Conservation (phyloP, 148 eudicot genomes). For the Vaccinium darrowii region DNA sequence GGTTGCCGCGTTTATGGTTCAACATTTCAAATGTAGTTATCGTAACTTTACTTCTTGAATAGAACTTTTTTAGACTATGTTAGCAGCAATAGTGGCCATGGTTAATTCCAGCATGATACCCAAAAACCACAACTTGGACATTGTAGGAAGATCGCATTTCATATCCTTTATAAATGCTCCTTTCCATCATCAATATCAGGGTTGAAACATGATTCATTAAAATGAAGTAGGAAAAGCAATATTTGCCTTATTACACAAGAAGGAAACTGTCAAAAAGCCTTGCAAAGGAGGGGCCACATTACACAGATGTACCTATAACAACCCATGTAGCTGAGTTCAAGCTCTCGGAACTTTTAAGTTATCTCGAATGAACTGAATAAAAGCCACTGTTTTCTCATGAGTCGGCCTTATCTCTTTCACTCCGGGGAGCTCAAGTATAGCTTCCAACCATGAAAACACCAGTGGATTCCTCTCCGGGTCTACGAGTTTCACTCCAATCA, state of each 20-base stretch:
- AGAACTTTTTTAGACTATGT: no score
- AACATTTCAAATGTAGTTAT: no score
- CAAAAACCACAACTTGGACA: not conserved
- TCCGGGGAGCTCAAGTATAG: conserved; percentile 19
- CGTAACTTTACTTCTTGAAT: not conserved
- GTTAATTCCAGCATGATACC: not conserved
- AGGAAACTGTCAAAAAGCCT: not conserved
- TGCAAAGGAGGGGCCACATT: not conserved
- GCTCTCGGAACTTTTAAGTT: no score
- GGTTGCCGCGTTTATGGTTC: no score
- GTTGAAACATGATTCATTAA: not conserved
- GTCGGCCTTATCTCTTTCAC: conserved; percentile 27
- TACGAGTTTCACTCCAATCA: conserved; percentile 17
- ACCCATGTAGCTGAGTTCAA: not conserved
- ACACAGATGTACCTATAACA: not conserved
- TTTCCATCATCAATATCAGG: not conserved
- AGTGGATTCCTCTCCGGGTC: conserved; percentile 30
- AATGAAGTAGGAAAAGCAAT: not conserved
- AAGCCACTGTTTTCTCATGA: conserved; percentile 22
- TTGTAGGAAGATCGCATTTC: not conserved
- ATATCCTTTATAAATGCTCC: not conserved
- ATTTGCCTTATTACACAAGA: not conserved
- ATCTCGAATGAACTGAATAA: conserved; percentile 3
- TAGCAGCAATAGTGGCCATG: not conserved
- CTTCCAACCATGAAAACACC: conserved; percentile 19